A percentile compares a stretch with the other conserved stretches of the same genome.
Conservation (phyloP, 2,329 filamentous ascomycete species). For the Dothistroma septosporum region DNA sequence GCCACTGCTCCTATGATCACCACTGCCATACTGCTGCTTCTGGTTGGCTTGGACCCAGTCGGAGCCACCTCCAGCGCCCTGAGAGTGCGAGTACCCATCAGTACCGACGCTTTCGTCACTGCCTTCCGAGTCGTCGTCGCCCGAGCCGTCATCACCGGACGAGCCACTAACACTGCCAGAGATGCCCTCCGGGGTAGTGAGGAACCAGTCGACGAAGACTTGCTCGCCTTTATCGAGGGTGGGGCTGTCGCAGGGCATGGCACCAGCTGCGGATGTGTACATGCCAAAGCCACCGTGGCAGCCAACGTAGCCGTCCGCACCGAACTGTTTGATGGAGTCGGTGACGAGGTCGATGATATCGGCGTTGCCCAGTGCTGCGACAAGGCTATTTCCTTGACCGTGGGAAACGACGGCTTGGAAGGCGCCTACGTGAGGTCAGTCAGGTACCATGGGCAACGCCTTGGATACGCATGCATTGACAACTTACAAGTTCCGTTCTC, state of each 20-base stretch:
- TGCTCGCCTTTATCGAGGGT: not conserved
- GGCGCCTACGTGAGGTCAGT: slow-evolving; percentile 5
- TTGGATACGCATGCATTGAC: not conserved
- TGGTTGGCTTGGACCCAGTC: not conserved
- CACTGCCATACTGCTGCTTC: not conserved
- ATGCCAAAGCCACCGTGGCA: slow-evolving; percentile 7
- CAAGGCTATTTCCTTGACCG: not conserved
- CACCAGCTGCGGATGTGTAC: slow-evolving; percentile 10
- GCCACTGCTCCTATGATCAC: not conserved
- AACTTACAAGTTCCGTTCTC: slow-evolving; percentile 9
- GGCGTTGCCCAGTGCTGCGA: slow-evolving; percentile 10
- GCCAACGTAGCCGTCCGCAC: not conserved
- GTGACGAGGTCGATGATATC: slow-evolving; percentile 11
- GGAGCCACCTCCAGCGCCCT: not conserved
- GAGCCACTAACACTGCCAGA: not conserved
- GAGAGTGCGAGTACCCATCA: not conserved
- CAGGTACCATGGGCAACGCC: not conserved
- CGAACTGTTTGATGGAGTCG: slow-evolving; percentile 11
- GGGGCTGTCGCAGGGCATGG: slow-evolving; percentile 13
- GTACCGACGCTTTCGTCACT: not conserved
- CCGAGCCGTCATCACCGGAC: not conserved
- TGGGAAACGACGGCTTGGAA: slow-evolving; percentile 8
- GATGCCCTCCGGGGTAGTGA: not conserved
- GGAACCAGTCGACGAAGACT: slow-evolving; percentile 12
- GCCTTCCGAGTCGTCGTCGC: not conserved